phyloP scores from a whole-genome alignment of 2,329 filamentous ascomycete species.

The Claviceps sorghi region DNA sequence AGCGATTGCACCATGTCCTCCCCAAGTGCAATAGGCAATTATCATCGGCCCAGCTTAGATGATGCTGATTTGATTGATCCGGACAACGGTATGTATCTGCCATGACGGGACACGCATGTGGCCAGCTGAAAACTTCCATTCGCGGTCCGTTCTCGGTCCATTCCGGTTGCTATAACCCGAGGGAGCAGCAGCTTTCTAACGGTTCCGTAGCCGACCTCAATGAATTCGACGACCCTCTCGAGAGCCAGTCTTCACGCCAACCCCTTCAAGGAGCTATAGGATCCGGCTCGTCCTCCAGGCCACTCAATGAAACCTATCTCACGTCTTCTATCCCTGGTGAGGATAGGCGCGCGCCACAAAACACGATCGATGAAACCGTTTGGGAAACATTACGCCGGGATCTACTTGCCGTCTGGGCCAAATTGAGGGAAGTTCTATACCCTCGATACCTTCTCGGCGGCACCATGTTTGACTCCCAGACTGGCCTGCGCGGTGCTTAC shows the following conservation, averaged over 20 bases:
- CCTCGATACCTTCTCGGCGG: constrained; percentile 79
- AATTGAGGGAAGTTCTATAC: constrained; percentile 94
- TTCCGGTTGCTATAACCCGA: background rate
- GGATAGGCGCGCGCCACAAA: constrained; percentile 74
- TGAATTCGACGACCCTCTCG: constrained; percentile 81
- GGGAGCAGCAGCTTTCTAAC: constrained; percentile 2
- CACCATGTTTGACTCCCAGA: constrained; percentile 44
- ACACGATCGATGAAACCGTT: constrained; percentile 93
- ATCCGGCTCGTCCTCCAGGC: constrained; percentile 37
- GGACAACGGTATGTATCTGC: constrained; percentile 49
- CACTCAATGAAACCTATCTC: constrained; percentile 63
- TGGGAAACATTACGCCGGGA: constrained; percentile 96
- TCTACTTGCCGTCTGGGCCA: constrained; percentile 86
- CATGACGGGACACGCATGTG: background rate
- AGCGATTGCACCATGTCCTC: constrained; percentile 27
- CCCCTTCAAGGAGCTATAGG: constrained; percentile 77
- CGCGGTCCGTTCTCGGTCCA: too few relatives aligned
- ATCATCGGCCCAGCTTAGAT: constrained; percentile 44
- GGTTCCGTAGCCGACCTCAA: constrained; percentile 56
- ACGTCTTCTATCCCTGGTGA: constrained; percentile 85
- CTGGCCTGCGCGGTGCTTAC: constrained; percentile 44
- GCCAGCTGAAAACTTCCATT: background rate
- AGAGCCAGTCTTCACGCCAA: constrained; percentile 53
- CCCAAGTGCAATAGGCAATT: constrained; percentile 37
- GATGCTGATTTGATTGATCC: constrained; percentile 65